Base-by-base conservation (phyloP, 2,329 filamentous ascomycete genomes). In the Sporothrix variecibatus region DNA sequence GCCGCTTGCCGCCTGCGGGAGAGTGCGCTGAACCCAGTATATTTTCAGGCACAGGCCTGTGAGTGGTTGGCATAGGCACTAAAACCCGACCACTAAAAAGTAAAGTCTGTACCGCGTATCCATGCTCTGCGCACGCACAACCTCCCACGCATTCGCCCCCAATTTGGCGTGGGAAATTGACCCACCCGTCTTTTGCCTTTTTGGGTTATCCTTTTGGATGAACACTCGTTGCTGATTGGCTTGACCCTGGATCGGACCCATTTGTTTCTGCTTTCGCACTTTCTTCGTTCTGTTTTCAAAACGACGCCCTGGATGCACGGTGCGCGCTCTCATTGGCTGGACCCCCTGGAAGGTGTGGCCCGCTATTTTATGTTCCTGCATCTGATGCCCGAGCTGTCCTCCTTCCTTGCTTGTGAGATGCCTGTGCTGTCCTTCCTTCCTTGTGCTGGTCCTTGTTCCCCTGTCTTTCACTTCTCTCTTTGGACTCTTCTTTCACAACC, bases 221-320 rank as follows among this genome's bases (percentile, higher is more conserved):
- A 38, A 26, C 46, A 23, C 7, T 0, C 11, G 15, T 1, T 12
- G 2, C 4, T 34, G n/a, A 72, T 72, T 72, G 71, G 71, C 12
- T 23, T 0, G 46, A 20, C 15, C 71, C 71, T 43, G 17, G 11
- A 46, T 26, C 7, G 1, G 26, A 38, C 58, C 71, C 71, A 23
- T 26, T 31, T 38, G 34, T 72, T 62, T 40, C 53, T 34, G 11
- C 20, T 69, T 53, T 38, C 28, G 40, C 15, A 49, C 43, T 3
- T 38, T 51, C 20, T 31, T 51, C 65, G 12, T n/a, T 65, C 65
- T 60, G 53, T 72, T 65, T 53, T 51, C 58, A 67, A 65, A 72
- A 31, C 70, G 28, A 56, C 53, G 53, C 70, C 71, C 58, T 17
- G 26, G 2, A n/a, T 6, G 26, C 15, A n/a, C 38, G 51, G 17